Base-by-base conservation (phyloP, 139 green algal genomes). In the Tetradesmus lagerheimii region DNA sequence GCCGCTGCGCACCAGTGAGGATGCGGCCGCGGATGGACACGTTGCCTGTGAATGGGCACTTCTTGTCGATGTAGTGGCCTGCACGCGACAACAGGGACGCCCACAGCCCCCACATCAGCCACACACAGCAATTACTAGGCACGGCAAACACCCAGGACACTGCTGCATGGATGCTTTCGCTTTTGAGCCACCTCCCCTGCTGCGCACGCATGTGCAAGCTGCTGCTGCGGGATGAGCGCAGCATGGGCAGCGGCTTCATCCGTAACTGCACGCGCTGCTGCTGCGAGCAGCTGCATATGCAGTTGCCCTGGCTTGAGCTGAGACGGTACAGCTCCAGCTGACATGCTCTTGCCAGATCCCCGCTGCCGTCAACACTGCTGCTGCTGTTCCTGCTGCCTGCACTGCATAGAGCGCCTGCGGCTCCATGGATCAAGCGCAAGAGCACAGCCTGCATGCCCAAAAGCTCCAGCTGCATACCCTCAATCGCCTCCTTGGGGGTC, bases 61-160 rank as follows among this genome's bases (percentile, higher is more conserved):
- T 99, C 96, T 99, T 99, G 96, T 99, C 98, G 82, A 99, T 98
- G 96, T 99, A 99, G 75, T 92, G 97, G 89, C 98, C 97, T 99
- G 96, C 47, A 85, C 34, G 62, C 12, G 4, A 38, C 11, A 43
- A 75, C 64, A 31, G n/a, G n/a, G n/a, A n/a, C n/a, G n/a, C n/a
- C 64, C 8, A 31, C 64, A 31, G 64, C n/a, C n/a, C n/a, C 66
- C 66, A 35, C 66, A 77, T 1, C 31, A 37, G 71, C 29, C 64
- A 75, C 31, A 78, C 12, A 16, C 67, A 67, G 57, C 20, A 67
- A 62, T n/a, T n/a, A n/a, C n/a, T n/a, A n/a, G n/a, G n/a, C n/a
- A n/a, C n/a, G n/a, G n/a, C n/a, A n/a, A n/a, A n/a, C n/a, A n/a
- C n/a, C n/a, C n/a, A n/a, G n/a, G n/a, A n/a, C n/a, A n/a, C n/a